Evolutionary conservation across 768 basidiomycete genomes (phyloP), one percentile per base, ranked within the genome.

Genomic region (Amylocystis lapponica): DNA sequence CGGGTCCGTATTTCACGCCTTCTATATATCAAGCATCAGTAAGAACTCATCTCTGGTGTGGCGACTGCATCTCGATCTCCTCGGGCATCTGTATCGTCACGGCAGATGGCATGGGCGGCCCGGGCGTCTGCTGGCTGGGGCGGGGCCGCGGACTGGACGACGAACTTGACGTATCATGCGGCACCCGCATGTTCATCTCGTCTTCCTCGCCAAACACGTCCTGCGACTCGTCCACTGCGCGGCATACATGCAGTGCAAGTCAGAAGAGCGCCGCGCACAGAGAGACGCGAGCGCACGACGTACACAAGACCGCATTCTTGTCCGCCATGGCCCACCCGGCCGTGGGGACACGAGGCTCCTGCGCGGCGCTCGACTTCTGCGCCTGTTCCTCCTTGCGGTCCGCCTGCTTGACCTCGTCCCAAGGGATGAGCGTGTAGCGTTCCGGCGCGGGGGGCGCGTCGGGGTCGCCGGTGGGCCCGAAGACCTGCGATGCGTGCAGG

Each of bases 381-480:
- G 44, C 46, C 23, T 36, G 6, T 36, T 41, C 47, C 17, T 51
- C 53, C 41, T 47, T 56, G n/a, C 53, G 54, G 34, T 72, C 71
- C 36, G 69, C 63, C 5, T 60, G 64, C 50, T 71, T 57, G 30
- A 81, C 70, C 50, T 79, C 61, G 4, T 83, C 78, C 72, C 79
- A 93, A 3, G 90, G 89, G 1, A 91, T 75, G 49, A 80, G 51
- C 13, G 85, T 86, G 61, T 86, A 84, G 16, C 73, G 69, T 7
- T 67, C 62, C 12, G 83, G 76, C 3, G 65, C 66, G 27, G 83
- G 64, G n/a, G 72, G 63, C 19, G 71, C 66, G 49, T 69, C 59
- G 1, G 83, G 82, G 58, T 82, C 58, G 19, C 84, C 79, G 25
- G 50, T 60, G 8, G 82, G 79, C 5, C 83, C 83, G 52, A 71